These are phyloP conservation scores for Candida mattraensis DNA, from an alignment of 805 yeast genomes.

Conservation along the genomic window DNA sequence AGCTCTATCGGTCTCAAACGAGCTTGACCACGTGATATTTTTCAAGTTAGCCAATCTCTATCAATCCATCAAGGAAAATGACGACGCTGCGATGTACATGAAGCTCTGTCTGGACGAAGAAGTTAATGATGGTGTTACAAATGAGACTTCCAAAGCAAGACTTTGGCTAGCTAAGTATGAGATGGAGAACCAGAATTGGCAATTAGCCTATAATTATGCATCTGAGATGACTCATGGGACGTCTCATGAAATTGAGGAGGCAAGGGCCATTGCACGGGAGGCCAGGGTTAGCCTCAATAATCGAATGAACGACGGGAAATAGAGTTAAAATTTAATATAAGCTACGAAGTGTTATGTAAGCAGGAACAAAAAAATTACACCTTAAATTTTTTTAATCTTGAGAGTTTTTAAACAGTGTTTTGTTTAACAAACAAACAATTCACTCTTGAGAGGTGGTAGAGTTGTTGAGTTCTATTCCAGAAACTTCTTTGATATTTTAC, in stretches of 20 bases:
- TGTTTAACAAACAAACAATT: too few species aligned
- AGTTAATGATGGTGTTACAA: slow-evolving; percentile 60
- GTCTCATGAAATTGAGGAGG: slow-evolving; percentile 88
- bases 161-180: slow-evolving; percentile 83
- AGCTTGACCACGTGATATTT: slow-evolving; percentile 53
- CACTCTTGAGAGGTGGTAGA: too few species aligned
- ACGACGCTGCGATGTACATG: slow-evolving; percentile 63
- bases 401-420: too few species aligned
- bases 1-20: slow-evolving; percentile 57
- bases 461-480: too few species aligned
- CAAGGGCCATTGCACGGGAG: slow-evolving; percentile 77
- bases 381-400: too few species aligned
- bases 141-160: slow-evolving; percentile 76
- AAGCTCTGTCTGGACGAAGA: slow-evolving; percentile 67
- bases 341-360: too few species aligned
- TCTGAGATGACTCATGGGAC: slow-evolving; percentile 68
- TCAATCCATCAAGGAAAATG: slow-evolving; percentile 52
- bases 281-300: slow-evolving; percentile 55
- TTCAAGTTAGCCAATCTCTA: slow-evolving; percentile 69
- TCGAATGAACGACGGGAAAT: slow-evolving; percentile 1
- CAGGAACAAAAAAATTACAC: too few species aligned
- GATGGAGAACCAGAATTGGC: slow-evolving; percentile 53
- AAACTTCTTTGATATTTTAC: too few species aligned
- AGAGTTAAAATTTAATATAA: too few species aligned
- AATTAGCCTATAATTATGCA: slow-evolving; percentile 71